These are phyloP conservation scores for Linnemannia elongata DNA, from an alignment of 192 early-diverging fungal genomes.

Conservation along the genomic window DNA sequence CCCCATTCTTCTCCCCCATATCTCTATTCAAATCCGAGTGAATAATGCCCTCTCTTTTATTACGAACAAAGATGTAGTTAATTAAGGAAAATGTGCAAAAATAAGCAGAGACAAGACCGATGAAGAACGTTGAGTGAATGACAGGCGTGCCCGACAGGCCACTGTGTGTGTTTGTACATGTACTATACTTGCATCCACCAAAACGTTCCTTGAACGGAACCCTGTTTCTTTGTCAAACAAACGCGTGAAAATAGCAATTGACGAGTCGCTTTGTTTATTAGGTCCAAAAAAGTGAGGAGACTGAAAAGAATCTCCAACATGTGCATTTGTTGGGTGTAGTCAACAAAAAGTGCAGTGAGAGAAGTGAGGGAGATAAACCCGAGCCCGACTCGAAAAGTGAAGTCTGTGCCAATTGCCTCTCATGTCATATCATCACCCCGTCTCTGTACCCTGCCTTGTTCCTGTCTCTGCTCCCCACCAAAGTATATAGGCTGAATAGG, in stretches of 20 bases:
- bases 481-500: background rate
- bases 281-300: background rate
- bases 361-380: background rate
- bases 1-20: background rate
- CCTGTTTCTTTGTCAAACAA: background rate
- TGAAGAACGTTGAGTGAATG: background rate
- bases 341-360: background rate
- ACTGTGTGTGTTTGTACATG: background rate
- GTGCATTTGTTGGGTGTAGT: background rate
- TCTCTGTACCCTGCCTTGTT: too few species aligned
- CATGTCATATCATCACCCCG: background rate
- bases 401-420: background rate
- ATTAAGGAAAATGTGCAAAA: background rate
- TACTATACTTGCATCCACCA: background rate
- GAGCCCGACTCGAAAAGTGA: background rate
- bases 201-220: background rate
- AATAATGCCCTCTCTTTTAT: background rate
- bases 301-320: background rate
- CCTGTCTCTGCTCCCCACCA: background rate
- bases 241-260: background rate
- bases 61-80: background rate
- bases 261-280: background rate
- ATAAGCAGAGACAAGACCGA: background rate
- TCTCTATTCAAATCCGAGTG: background rate
- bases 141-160: background rate